These are phyloP conservation scores for Lecanoromycetidae sp. DNA, from an alignment of 2,329 filamentous ascomycete genomes.

Conservation along the genomic window DNA sequence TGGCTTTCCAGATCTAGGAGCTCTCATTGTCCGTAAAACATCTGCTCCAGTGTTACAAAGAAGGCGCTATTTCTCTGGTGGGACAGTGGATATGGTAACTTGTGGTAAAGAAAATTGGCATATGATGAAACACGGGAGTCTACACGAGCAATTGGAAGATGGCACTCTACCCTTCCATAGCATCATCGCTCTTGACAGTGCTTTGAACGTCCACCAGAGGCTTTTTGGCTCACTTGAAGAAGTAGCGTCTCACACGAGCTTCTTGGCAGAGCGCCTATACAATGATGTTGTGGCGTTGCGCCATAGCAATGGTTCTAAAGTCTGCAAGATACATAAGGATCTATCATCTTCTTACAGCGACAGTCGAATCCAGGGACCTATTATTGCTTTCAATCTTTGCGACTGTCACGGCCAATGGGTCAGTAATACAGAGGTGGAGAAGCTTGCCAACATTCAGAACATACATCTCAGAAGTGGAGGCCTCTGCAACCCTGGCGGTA, in stretches of 20 bases:
- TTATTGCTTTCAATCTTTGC: slow-evolving; percentile 71
- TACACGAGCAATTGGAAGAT: slow-evolving; percentile 80
- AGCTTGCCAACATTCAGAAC: slow-evolving; percentile 62
- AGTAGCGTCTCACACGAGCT: slow-evolving; percentile 59
- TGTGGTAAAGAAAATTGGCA: slow-evolving; percentile 73
- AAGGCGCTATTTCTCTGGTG: slow-evolving; percentile 80
- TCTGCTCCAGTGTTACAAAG: slow-evolving; percentile 51
- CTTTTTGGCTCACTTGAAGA: slow-evolving; percentile 60
- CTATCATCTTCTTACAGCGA: slow-evolving; percentile 31
- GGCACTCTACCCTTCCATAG: slow-evolving; percentile 83
- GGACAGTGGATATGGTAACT: slow-evolving; percentile 83
- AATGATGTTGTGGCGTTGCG: slow-evolving; percentile 45
- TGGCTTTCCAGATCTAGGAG: slow-evolving; percentile 84
- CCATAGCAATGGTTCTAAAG: slow-evolving; percentile 55
- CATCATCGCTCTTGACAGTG: slow-evolving; percentile 69
- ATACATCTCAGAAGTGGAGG: slow-evolving; percentile 82
- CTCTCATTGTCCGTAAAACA: slow-evolving; percentile 65
- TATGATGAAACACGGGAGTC: slow-evolving; percentile 54
- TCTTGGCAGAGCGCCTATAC: slow-evolving; percentile 49
- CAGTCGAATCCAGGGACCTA: slow-evolving; percentile 50
- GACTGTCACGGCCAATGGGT: slow-evolving; percentile 61
- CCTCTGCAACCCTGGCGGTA: slow-evolving; percentile 81
- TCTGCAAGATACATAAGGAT: slow-evolving; percentile 55
- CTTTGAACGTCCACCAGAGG: slow-evolving; percentile 54
- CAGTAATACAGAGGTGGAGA: slow-evolving; percentile 75